phyloP scores from a whole-genome alignment of 148 eudicot species.

The Rhododendron molle region DNA sequence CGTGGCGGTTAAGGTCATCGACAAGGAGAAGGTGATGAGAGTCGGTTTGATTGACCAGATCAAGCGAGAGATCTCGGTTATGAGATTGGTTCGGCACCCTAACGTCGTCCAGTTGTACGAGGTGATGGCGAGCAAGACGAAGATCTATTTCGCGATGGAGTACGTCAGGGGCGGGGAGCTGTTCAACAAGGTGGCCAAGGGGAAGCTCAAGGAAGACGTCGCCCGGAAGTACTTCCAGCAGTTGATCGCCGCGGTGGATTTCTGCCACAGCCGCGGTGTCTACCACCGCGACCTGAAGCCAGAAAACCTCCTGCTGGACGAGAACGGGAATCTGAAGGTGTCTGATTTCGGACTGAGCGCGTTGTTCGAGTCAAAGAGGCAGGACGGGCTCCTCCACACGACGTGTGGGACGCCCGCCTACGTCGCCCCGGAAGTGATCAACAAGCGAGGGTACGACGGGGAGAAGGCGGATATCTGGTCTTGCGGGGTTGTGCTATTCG shows the following conservation, averaged over 20 bases:
- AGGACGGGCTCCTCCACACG: slow-evolving; percentile 75
- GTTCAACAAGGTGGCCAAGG: slow-evolving; percentile 57
- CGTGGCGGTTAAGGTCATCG: slow-evolving; percentile 67
- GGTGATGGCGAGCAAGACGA: slow-evolving; percentile 80
- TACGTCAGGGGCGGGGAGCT: slow-evolving; percentile 76
- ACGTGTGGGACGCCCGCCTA: slow-evolving; percentile 94
- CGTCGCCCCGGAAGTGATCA: slow-evolving; percentile 81
- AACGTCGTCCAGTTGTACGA: slow-evolving; percentile 66
- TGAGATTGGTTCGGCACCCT: slow-evolving; percentile 70
- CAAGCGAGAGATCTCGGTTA: slow-evolving; percentile 75
- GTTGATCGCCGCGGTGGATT: slow-evolving; percentile 68
- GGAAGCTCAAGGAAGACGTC: slow-evolving; percentile 51
- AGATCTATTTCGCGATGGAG: slow-evolving; percentile 81
- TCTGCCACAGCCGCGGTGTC: slow-evolving; percentile 81
- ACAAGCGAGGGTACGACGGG: slow-evolving; percentile 65
- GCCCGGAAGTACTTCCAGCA: slow-evolving; percentile 73
- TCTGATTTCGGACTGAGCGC: slow-evolving; percentile 82
- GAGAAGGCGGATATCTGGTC: slow-evolving; percentile 86
- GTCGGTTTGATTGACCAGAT: slow-evolving; percentile 64
- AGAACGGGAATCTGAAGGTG: slow-evolving; percentile 53
- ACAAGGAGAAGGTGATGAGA: slow-evolving; percentile 55
- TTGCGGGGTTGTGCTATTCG: slow-evolving; percentile 71
- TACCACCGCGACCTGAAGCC: slow-evolving; percentile 87
- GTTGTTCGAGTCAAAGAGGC: slow-evolving; percentile 44
- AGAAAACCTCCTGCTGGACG: slow-evolving; percentile 70